These are phyloP conservation scores for Hygrophila difformis DNA, from an alignment of 257 asterid species.

Conservation along the genomic window DNA sequence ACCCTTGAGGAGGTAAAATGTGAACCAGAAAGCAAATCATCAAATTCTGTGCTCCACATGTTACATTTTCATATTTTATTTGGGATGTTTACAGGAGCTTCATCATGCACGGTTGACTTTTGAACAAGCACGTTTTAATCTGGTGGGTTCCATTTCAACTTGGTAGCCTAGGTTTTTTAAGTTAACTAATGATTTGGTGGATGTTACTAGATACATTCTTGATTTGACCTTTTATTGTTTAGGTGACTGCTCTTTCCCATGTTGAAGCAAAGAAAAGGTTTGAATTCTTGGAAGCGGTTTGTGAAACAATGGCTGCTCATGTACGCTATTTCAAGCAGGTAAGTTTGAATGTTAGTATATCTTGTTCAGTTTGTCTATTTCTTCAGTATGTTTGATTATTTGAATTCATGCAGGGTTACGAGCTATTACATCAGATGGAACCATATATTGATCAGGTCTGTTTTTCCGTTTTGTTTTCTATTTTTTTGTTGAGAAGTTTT, in stretches of 20 bases:
- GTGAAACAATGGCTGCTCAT: constrained; percentile 98
- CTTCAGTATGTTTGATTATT: constrained; percentile 15
- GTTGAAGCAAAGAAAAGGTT: constrained; percentile 97
- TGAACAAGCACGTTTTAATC: constrained; percentile 94
- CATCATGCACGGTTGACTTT: constrained; percentile 83
- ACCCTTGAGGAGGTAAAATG: constrained; percentile 74
- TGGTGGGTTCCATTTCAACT: constrained; percentile 39
- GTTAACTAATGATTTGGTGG: constrained; percentile 5
- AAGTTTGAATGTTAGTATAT: constrained; percentile 8
- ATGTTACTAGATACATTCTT: too few species aligned
- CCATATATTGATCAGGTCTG: constrained; percentile 95
- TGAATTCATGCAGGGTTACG: constrained; percentile 68
- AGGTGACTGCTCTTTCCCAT: constrained; percentile 87
- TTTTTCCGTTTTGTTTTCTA: constrained; percentile 13
- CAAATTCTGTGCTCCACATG: neutral
- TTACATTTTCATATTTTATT: constrained; percentile 16
- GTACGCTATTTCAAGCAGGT: constrained; percentile 99
- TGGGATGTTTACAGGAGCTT: constrained; percentile 65
- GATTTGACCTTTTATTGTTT: constrained; percentile 19
- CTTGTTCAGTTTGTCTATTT: neutral
- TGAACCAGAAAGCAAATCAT: constrained; percentile 7
- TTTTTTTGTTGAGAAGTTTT: constrained; percentile 4
- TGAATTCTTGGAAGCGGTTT: constrained; percentile 95
- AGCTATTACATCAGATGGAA: constrained; percentile 99
- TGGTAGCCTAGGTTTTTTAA: constrained; percentile 11